These are phyloP conservation scores for Phytophthora macrochlamydospora DNA, from an alignment of 352 stramenopile genomes.

Conservation along the genomic window DNA sequence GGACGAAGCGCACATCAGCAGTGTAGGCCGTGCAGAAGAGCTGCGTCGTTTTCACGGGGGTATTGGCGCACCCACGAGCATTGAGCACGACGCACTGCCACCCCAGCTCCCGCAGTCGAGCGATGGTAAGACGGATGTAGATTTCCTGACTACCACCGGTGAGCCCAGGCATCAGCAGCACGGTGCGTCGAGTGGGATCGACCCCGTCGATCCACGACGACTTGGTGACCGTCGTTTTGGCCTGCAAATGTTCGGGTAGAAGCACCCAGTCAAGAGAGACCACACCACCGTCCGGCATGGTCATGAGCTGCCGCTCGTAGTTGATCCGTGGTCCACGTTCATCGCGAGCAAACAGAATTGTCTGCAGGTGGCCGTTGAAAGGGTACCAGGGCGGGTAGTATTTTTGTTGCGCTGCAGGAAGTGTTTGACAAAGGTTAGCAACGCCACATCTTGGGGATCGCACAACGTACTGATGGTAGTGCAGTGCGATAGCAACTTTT, in stretches of 20 bases:
- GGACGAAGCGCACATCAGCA: slow-evolving; percentile 56
- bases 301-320: slow-evolving; percentile 67
- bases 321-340: slow-evolving; percentile 29
- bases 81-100: slow-evolving; percentile 82
- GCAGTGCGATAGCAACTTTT: slow-evolving; percentile 43
- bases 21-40: slow-evolving; percentile 75
- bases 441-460: not conserved
- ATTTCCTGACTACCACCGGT: slow-evolving; percentile 64
- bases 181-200: slow-evolving; percentile 32
- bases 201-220: slow-evolving; percentile 30
- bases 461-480: slow-evolving; percentile 45
- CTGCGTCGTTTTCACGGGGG: slow-evolving; percentile 48
- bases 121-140: slow-evolving; percentile 62
- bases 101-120: slow-evolving; percentile 37
- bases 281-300: slow-evolving; percentile 67
- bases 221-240: not conserved
- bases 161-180: slow-evolving; percentile 59
- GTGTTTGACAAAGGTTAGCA: slow-evolving; percentile 2
- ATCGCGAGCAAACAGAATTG: slow-evolving; percentile 41
- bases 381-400: slow-evolving; percentile 59
- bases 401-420: slow-evolving; percentile 39
- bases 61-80: slow-evolving; percentile 63
- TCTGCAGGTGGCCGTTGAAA: slow-evolving; percentile 64
- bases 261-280: slow-evolving; percentile 73
- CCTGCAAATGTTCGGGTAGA: slow-evolving; percentile 10